Percentiles rank a stretch among this genome's conserved stretches.
phyloP scores from a whole-genome alignment of 1,284 basidiomycete genomes.

The Rhodotorula sp. region DNA sequence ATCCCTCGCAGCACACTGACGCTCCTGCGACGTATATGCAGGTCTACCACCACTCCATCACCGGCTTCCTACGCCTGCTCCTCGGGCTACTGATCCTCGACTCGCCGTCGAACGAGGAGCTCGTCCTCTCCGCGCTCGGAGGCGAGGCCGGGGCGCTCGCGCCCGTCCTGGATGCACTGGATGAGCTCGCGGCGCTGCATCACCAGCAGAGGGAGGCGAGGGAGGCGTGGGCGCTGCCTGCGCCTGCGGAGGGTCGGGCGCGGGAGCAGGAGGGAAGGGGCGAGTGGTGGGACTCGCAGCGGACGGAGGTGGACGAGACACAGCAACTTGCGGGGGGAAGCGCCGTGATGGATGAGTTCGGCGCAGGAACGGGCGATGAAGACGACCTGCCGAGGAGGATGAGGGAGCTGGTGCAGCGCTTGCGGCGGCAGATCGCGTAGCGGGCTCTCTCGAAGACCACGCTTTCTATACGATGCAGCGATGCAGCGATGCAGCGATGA shows the following conservation, averaged over 20 bases:
- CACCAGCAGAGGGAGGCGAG: conserved; percentile 12
- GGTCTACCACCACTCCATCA: conserved; percentile 26
- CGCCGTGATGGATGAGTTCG: not conserved
- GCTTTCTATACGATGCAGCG: no score
- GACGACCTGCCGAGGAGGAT: not conserved
- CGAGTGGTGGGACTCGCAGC: conserved; percentile 1
- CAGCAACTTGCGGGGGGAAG: not conserved
- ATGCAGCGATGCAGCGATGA: no score
- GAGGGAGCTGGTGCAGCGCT: conserved; percentile 5
- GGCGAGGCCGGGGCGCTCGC: not conserved
- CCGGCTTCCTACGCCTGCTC: conserved; percentile 26
- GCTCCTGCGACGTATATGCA: not conserved
- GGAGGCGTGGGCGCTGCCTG: not conserved
- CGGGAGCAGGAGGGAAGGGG: not conserved
- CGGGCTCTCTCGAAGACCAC: not conserved
- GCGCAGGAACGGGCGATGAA: not conserved
- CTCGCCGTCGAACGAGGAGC: conserved; percentile 14
- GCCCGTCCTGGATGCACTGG: conserved; percentile 19
- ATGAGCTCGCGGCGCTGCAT: conserved; percentile 19
- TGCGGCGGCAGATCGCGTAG: not conserved
- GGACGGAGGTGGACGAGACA: not conserved
- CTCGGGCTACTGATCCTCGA: conserved; percentile 27
- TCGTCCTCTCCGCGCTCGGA: conserved; percentile 5
- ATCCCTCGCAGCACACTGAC: not conserved
- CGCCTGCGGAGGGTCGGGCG: not conserved